A percentile compares a stretch with the other conserved stretches of the same genome.
Evolutionary conservation across 352 stramenopile species (phyloP).

Genomic region (Pythium chondricola): DNA sequence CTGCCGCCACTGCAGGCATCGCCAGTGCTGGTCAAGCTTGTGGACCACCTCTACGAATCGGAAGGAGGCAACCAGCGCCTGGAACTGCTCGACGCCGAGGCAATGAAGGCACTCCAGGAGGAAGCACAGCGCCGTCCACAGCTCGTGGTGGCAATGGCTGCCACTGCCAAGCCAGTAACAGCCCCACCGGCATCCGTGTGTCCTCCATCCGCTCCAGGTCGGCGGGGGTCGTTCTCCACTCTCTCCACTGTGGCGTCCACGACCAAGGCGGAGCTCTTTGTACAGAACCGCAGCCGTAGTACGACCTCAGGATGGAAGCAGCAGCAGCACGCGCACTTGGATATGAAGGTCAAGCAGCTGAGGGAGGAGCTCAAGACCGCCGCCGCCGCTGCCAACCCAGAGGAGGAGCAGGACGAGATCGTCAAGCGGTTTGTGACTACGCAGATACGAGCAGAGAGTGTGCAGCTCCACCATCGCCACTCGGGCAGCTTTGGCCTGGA

Average conservation of each 20-base stretch:
- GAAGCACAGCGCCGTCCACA: too few species aligned
- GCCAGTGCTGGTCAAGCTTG: neutral
- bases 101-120: too few species aligned
- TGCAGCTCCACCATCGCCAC: conserved; percentile 3
- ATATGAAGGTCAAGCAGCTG: conserved; percentile 16
- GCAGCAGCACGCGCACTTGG: conserved; percentile 16
- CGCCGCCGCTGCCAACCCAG: conserved; percentile 10
- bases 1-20: neutral
- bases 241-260: conserved; percentile 9
- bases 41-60: neutral
- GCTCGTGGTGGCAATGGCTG: too few species aligned
- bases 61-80: neutral
- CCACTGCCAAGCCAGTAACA: too few species aligned
- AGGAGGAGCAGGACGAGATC: conserved; percentile 52
- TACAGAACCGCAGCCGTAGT: conserved; percentile 7
- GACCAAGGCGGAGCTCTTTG: conserved; percentile 14
- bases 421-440: conserved; percentile 61
- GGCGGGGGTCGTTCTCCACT: too few species aligned
- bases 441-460: conserved; percentile 33
- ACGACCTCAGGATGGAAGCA: conserved; percentile 2
- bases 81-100: neutral
- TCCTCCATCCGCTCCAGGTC: neutral
- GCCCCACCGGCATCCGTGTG: neutral
- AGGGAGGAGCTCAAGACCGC: conserved; percentile 16
- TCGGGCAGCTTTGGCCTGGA: conserved; percentile 16